phyloP scores from a whole-genome alignment of 75 land plant species.

The Pinus tabuliformis region DNA sequence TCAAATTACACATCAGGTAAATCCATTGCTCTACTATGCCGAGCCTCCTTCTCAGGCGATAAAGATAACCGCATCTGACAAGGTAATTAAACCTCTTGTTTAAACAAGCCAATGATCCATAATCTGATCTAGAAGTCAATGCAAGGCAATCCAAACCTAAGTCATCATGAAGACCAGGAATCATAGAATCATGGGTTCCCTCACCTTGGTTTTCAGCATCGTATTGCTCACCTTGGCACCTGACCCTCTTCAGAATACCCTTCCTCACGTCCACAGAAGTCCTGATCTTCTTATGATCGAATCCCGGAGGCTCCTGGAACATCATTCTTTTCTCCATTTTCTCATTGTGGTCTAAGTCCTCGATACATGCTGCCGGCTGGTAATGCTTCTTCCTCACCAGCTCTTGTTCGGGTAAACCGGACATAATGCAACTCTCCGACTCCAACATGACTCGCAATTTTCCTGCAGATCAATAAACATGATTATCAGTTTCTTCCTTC shows the following conservation, averaged over 20 bases:
- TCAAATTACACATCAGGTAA: constrained; percentile 31
- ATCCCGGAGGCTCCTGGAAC: too few relatives aligned
- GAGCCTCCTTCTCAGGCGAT: constrained; percentile 26
- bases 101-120: constrained; percentile 29
- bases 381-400: too few relatives aligned
- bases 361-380: too few relatives aligned
- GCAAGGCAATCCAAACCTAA: constrained; percentile 37
- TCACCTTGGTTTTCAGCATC: constrained; percentile 9
- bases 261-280: not conserved
- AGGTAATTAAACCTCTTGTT: constrained; percentile 27
- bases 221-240: constrained; percentile 3
- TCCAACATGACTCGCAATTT: too few relatives aligned
- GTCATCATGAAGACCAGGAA: constrained; percentile 37
- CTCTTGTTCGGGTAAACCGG: too few relatives aligned
- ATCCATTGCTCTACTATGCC: constrained; percentile 60
- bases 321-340: too few relatives aligned
- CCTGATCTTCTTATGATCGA: too few relatives aligned
- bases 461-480: too few relatives aligned
- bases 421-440: too few relatives aligned
- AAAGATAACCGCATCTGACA: constrained; percentile 40
- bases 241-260: not conserved
- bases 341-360: too few relatives aligned
- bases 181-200: constrained; percentile 21
- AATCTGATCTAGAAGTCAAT: constrained; percentile 40
- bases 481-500: too few relatives aligned